Evolutionary conservation across 805 yeast species (phyloP), one percentile per base, ranked within the genome.

Genomic region (Suhomyces emberorum): DNA sequence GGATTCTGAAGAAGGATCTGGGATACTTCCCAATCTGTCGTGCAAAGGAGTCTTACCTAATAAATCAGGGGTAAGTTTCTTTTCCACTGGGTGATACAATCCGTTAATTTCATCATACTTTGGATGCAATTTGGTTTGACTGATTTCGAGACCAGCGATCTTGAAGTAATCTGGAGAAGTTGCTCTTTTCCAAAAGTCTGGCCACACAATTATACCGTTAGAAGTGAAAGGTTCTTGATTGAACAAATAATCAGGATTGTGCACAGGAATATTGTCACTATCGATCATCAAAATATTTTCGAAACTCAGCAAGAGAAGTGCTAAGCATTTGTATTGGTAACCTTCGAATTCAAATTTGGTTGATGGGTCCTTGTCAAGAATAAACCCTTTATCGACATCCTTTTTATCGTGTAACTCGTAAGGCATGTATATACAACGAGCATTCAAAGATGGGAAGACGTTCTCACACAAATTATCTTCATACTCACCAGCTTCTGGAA

Each of bases 161-260:
- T 76, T 74, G 57, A 83, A 87, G 49, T 74, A 82, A 25, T 63
- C 62, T 4, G 95, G 95, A 1, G 85, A 76, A 1, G 89, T 84
- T 5, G 89, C 79, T 46, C 95, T 72, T 57, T 81, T 76, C 95
- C 95, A 87, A 57, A 80, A 87, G 59, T 87, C 96, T 1, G 95
- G 95, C 91, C 95, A 87, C 2, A 79, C 67, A 21, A 82, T 69
- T 55, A 82, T 56, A 3, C 85, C 83, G 25, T 62, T 57, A 10
- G 61, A 53, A 19, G 40, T 67, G 59, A 74, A 86, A 1, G 86
- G 79, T 30, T 78, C 77, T 9, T 63, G 58, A 3, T 61, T 63
- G 54, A 87, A 83, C 15, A 85, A 53, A 14, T 57, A 54, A 46
- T 79, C 84, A 2, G 91, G 82, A 9, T 79, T 70, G 48, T 69